Conservation (phyloP, 1,284 basidiomycete genomes). For the Rugosomyces carneus region DNA sequence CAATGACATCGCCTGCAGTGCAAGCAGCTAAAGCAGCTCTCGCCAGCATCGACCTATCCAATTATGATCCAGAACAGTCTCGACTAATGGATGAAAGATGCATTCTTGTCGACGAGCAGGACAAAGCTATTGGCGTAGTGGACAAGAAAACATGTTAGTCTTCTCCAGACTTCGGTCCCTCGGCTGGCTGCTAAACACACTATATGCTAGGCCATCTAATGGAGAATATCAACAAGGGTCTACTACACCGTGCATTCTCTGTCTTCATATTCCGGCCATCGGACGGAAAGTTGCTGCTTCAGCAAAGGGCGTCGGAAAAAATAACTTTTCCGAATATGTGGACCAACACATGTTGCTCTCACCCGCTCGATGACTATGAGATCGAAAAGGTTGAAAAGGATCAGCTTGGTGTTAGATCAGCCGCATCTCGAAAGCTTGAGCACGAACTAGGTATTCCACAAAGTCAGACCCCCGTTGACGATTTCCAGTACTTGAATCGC, state of each 20-base stretch:
- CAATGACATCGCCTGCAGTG: slow-evolving; percentile 52
- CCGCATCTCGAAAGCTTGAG: slow-evolving; percentile 91
- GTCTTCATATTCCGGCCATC: slow-evolving; percentile 94
- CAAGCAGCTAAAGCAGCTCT: slow-evolving; percentile 55
- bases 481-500: slow-evolving; percentile 92
- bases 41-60: slow-evolving; percentile 66
- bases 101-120: slow-evolving; percentile 90
- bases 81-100: slow-evolving; percentile 97
- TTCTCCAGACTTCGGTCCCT: neutral
- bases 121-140: slow-evolving; percentile 83
- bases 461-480: slow-evolving; percentile 71
- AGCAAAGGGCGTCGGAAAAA: slow-evolving; percentile 94
- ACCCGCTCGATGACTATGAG: slow-evolving; percentile 90
- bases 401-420: slow-evolving; percentile 82
- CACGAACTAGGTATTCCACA: slow-evolving; percentile 94
- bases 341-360: slow-evolving; percentile 99
- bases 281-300: slow-evolving; percentile 92
- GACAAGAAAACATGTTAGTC: slow-evolving; percentile 95
- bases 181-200: neutral
- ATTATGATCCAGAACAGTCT: slow-evolving; percentile 76
- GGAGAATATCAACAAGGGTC: slow-evolving; percentile 93
- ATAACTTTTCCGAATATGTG: slow-evolving; percentile 99
- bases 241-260: slow-evolving; percentile 97
- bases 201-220: slow-evolving; percentile 83
- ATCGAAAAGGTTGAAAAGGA: slow-evolving; percentile 73